Conservation (phyloP, 2,329 filamentous ascomycete species). For the Thelonectria rubi region DNA sequence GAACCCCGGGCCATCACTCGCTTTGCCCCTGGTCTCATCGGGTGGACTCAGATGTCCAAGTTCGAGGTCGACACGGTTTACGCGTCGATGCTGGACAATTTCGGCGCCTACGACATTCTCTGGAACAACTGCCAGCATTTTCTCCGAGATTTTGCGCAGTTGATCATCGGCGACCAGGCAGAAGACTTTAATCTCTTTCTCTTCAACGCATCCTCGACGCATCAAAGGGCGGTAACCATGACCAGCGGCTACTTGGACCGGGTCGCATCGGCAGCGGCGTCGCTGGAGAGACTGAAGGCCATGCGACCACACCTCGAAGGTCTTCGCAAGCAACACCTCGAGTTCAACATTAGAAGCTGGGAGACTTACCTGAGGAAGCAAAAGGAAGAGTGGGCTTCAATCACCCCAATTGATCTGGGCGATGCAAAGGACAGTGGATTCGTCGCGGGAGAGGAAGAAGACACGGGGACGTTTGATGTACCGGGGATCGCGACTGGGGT, state of each 20-base stretch:
- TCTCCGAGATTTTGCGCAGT: background rate
- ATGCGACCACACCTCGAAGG: conserved; percentile 8
- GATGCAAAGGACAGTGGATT: background rate
- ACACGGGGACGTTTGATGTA: background rate
- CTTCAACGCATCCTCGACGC: background rate
- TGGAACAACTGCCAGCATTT: conserved; percentile 14
- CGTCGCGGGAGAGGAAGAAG: no score
- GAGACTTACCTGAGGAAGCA: conserved; percentile 5
- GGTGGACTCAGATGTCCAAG: conserved; percentile 12
- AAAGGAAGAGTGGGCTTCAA: background rate
- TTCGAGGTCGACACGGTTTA: conserved; percentile 4
- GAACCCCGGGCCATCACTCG: background rate
- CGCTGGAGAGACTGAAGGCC: conserved; percentile 1
- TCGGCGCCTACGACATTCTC: conserved; percentile 10
- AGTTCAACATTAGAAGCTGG: background rate
- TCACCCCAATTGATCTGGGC: background rate
- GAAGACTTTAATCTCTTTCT: conserved; percentile 1
- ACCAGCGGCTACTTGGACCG: background rate
- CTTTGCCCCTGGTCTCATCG: background rate
- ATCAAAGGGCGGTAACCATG: background rate
- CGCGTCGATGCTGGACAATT: conserved; percentile 1
- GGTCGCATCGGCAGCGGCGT: background rate
- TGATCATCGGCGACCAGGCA: background rate
- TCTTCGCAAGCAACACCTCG: background rate
- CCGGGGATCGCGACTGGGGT: background rate